Evolutionary conservation across 805 yeast species (phyloP).

Genomic region (Candida anglica): DNA sequence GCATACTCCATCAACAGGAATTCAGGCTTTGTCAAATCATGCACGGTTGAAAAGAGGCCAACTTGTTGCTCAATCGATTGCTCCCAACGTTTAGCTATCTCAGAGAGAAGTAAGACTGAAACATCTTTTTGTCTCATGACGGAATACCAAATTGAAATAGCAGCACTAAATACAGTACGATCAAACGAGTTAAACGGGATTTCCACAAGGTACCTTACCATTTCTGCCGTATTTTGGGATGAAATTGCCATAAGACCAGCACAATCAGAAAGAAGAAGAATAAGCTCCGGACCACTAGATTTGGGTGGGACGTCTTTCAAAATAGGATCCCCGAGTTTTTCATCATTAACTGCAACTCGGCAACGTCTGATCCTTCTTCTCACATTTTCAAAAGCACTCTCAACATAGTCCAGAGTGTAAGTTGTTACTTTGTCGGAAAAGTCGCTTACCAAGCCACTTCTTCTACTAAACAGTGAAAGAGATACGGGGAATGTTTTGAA

Average conservation of each 20-base stretch:
- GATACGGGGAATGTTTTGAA: slow-evolving; percentile 67
- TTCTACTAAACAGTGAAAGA: slow-evolving; percentile 74
- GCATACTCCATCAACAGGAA: slow-evolving; percentile 80
- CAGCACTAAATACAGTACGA: slow-evolving; percentile 54
- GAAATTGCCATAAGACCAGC: slow-evolving; percentile 34
- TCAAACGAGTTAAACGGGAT: slow-evolving; percentile 72
- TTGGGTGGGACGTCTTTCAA: too few species aligned
- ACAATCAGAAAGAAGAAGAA: slow-evolving; percentile 42
- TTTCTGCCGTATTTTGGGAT: slow-evolving; percentile 40
- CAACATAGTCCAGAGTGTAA: slow-evolving; percentile 21
- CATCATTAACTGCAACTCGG: slow-evolving; percentile 8
- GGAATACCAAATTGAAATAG: slow-evolving; percentile 77
- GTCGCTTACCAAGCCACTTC: slow-evolving; percentile 29
- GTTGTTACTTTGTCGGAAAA: slow-evolving; percentile 21
- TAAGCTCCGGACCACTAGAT: slow-evolving; percentile 25
- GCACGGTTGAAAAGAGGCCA: slow-evolving; percentile 61
- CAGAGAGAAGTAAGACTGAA: slow-evolving; percentile 60
- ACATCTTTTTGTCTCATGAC: slow-evolving; percentile 63
- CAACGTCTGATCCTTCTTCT: slow-evolving; percentile 16
- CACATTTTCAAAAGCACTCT: slow-evolving; percentile 22
- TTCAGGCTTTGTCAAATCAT: slow-evolving; percentile 58
- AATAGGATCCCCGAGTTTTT: slow-evolving; percentile 1
- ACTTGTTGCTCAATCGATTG: slow-evolving; percentile 49
- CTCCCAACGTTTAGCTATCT: slow-evolving; percentile 69
- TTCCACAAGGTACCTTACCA: slow-evolving; percentile 49